A percentile compares a stretch with the other conserved stretches of the same genome.
phyloP scores from a whole-genome alignment of 2,329 filamentous ascomycete species.

The Pseudofabraea citricarpa region DNA sequence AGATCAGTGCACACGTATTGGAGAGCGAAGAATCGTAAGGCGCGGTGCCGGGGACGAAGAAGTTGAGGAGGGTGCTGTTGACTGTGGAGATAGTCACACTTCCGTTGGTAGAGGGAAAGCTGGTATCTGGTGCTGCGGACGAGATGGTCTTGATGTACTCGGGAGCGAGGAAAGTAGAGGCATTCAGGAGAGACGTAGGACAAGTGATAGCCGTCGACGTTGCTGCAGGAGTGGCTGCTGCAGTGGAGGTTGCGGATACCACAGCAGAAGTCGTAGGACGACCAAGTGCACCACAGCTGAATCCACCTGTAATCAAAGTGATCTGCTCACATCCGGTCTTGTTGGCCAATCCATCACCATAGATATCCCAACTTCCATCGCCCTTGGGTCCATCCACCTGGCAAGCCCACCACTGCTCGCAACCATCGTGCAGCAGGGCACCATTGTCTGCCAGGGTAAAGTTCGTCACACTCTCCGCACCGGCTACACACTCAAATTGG shows the following conservation, averaged over 20 bases:
- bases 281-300: slow-evolving; percentile 19
- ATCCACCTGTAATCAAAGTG: slow-evolving; percentile 18
- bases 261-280: slow-evolving; percentile 2
- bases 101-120: slow-evolving; percentile 17
- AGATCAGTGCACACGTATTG: slow-evolving; percentile 23
- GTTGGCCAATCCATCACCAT: slow-evolving; percentile 13
- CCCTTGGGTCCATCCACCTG: slow-evolving; percentile 16
- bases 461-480: slow-evolving; percentile 7
- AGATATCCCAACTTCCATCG: slow-evolving; percentile 24
- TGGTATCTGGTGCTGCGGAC: slow-evolving; percentile 8
- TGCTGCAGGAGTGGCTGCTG: slow-evolving; percentile 1
- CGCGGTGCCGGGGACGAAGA: slow-evolving; percentile 17
- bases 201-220: slow-evolving; percentile 7
- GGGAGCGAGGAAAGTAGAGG: slow-evolving; percentile 19
- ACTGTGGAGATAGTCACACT: slow-evolving; percentile 14
- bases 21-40: slow-evolving; percentile 11
- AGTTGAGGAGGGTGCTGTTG: slow-evolving; percentile 25
- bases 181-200: slow-evolving; percentile 15
- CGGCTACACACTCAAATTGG: slow-evolving; percentile 20
- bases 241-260: neutral
- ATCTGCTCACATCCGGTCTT: slow-evolving; percentile 20
- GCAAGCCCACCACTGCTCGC: slow-evolving; percentile 21
- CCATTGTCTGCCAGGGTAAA: slow-evolving; percentile 18
- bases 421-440: slow-evolving; percentile 13
- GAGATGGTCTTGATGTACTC: slow-evolving; percentile 25